Conservation (phyloP, 441 rosid species). For the Euphorbia celastroides region DNA sequence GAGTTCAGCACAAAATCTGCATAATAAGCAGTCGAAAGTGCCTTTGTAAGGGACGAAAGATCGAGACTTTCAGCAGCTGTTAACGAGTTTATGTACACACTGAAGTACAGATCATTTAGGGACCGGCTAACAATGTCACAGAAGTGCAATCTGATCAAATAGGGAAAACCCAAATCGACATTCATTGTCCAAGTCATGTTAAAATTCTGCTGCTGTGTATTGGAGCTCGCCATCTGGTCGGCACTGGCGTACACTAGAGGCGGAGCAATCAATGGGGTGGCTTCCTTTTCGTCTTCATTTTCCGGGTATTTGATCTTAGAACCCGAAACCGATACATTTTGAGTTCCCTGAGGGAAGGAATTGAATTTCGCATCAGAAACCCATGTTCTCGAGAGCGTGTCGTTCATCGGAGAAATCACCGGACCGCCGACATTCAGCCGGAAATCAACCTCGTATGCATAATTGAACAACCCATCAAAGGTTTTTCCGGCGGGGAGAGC, state of each 20-base stretch:
- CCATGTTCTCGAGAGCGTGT: slow-evolving; percentile 66
- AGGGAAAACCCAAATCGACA: slow-evolving; percentile 44
- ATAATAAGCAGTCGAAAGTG: slow-evolving; percentile 51
- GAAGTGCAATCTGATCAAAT: slow-evolving; percentile 58
- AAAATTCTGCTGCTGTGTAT: slow-evolving; percentile 40
- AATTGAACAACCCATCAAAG: slow-evolving; percentile 32
- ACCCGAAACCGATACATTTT: slow-evolving; percentile 31
- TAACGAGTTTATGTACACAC: slow-evolving; percentile 60
- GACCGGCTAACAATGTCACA: slow-evolving; percentile 71
- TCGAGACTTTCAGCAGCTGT: slow-evolving; percentile 50
- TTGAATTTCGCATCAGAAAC: slow-evolving; percentile 38
- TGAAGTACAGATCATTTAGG: slow-evolving; percentile 66
- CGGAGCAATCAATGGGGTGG: slow-evolving; percentile 52
- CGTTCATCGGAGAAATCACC: slow-evolving; percentile 43
- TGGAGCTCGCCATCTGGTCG: slow-evolving; percentile 47
- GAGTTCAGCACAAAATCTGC: slow-evolving; percentile 60
- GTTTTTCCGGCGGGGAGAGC: slow-evolving; percentile 42
- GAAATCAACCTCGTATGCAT: slow-evolving; percentile 43
- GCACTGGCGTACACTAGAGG: slow-evolving; percentile 52
- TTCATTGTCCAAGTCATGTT: slow-evolving; percentile 59
- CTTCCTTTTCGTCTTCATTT: slow-evolving; percentile 26
- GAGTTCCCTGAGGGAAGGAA: slow-evolving; percentile 33
- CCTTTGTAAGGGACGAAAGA: slow-evolving; percentile 43
- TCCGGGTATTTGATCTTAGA: slow-evolving; percentile 37
- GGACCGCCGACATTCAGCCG: slow-evolving; percentile 66